Percentiles rank a stretch among this genome's conserved stretches.
These are phyloP conservation scores for Strobilomyces dryophilus DNA, from an alignment of 768 basidiomycete species.

Conservation along the genomic window DNA sequence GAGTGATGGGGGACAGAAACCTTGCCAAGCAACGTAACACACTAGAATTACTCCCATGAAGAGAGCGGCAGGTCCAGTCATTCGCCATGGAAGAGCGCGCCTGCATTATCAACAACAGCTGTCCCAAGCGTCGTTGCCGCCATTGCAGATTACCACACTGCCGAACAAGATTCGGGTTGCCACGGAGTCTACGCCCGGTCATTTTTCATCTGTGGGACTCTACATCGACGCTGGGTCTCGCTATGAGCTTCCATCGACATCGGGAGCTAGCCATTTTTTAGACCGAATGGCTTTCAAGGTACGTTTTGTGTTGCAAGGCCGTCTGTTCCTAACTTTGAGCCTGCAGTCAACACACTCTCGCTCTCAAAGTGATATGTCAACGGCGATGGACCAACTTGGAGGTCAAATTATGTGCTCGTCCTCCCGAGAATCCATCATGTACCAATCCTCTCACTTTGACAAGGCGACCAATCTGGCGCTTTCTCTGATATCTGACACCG, in stretches of 20 bases:
- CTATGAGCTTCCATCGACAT: conserved; percentile 70
- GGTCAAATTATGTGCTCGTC: conserved; percentile 91
- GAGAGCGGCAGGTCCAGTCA: conserved; percentile 34
- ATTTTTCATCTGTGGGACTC: conserved; percentile 91
- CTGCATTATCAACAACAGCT: conserved; percentile 23
- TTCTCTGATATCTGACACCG: conserved; percentile 88
- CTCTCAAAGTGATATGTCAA: conserved; percentile 73
- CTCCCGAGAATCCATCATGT: conserved; percentile 93
- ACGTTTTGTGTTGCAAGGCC: conserved; percentile 5
- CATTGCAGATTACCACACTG: conserved; percentile 72
- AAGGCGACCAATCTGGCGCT: conserved; percentile 76
- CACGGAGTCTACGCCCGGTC: conserved; percentile 85
- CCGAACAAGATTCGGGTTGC: conserved; percentile 91
- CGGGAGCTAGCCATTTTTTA: conserved; percentile 87
- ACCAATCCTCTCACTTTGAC: conserved; percentile 94
- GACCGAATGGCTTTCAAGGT: conserved; percentile 99
- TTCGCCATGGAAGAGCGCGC: conserved; percentile 33
- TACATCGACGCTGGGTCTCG: conserved; percentile 93
- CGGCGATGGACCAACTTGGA: conserved; percentile 77
- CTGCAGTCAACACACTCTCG: conserved; percentile 68
- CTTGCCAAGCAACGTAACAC: too few relatives aligned
- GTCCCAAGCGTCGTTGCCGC: conserved; percentile 29
- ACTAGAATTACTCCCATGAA: conserved; percentile 32
- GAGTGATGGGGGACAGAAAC: too few relatives aligned
- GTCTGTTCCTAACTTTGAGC: conserved; percentile 3